phyloP scores from a whole-genome alignment of 2,329 filamentous ascomycete genomes.

The Xylariales sp. region DNA sequence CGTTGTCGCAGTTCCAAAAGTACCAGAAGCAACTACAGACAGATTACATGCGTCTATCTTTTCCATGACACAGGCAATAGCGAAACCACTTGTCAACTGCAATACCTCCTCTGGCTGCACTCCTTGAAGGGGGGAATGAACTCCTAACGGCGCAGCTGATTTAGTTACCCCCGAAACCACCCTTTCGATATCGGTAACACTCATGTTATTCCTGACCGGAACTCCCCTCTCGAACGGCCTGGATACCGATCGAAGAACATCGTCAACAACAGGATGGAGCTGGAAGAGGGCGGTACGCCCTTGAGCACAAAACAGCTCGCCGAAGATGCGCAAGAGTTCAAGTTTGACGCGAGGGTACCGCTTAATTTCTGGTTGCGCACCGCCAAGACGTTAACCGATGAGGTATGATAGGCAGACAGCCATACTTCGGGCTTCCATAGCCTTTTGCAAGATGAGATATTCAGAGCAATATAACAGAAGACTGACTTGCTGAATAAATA shows the following conservation, averaged over 20 bases:
- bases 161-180: background rate
- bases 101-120: too few species aligned
- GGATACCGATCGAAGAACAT: background rate
- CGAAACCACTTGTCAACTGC: too few species aligned
- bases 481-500: constrained; percentile 19
- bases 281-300: constrained; percentile 43
- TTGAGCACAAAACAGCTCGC: constrained; percentile 74
- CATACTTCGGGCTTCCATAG: too few species aligned
- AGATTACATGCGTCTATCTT: too few species aligned
- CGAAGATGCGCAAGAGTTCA: constrained; percentile 70
- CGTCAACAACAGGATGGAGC: constrained; percentile 5
- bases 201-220: constrained; percentile 11
- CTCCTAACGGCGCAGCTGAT: too few species aligned
- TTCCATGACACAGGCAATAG: too few species aligned
- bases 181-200: background rate
- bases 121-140: too few species aligned
- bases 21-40: too few species aligned
- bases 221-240: background rate
- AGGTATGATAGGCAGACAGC: too few species aligned
- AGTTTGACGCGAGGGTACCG: constrained; percentile 72
- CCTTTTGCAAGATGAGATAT: background rate
- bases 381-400: constrained; percentile 71
- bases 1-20: too few species aligned
- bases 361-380: constrained; percentile 80
- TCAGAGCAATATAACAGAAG: background rate